Evolutionary conservation across 805 yeast genomes (phyloP).

Genomic region (Yarrowia deformans): DNA sequence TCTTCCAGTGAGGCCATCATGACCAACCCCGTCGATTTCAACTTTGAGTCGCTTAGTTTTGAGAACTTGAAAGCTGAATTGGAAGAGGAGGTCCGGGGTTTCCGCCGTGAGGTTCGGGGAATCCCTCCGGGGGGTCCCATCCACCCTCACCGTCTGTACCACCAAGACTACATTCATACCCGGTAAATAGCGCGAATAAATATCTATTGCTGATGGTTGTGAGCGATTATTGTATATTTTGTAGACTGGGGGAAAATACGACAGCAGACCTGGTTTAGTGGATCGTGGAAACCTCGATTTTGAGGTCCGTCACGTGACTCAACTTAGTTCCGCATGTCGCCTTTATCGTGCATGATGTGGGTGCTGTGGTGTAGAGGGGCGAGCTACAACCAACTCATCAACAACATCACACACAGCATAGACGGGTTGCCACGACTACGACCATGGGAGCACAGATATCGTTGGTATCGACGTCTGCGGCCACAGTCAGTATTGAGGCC

Average conservation of each 20-base stretch:
- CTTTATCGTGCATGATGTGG: slow-evolving; percentile 38
- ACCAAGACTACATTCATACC: slow-evolving; percentile 34
- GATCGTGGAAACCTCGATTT: background rate
- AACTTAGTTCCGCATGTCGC: slow-evolving; percentile 31
- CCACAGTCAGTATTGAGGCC: slow-evolving; percentile 89
- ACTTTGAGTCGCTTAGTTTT: slow-evolving; percentile 60
- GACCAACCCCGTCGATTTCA: slow-evolving; percentile 63
- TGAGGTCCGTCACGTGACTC: slow-evolving; percentile 5
- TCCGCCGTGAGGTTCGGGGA: slow-evolving; percentile 42
- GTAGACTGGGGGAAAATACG: background rate
- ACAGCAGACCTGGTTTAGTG: background rate
- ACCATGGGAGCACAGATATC: slow-evolving; percentile 89
- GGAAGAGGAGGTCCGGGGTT: slow-evolving; percentile 41
- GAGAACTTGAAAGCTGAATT: slow-evolving; percentile 38
- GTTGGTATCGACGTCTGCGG: slow-evolving; percentile 85
- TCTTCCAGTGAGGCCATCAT: slow-evolving; percentile 63
- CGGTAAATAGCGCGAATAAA: slow-evolving; percentile 30
- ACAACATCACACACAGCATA: slow-evolving; percentile 23
- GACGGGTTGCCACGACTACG: background rate
- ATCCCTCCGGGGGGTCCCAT: slow-evolving; percentile 25
- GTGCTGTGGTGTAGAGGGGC: slow-evolving; percentile 24
- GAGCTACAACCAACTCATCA: background rate
- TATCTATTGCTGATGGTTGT: background rate
- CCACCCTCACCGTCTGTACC: slow-evolving; percentile 13
- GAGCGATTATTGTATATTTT: background rate